Evolutionary conservation across 2,329 filamentous ascomycete genomes (phyloP).

Genomic region (Lasiodiplodia theobromae): DNA sequence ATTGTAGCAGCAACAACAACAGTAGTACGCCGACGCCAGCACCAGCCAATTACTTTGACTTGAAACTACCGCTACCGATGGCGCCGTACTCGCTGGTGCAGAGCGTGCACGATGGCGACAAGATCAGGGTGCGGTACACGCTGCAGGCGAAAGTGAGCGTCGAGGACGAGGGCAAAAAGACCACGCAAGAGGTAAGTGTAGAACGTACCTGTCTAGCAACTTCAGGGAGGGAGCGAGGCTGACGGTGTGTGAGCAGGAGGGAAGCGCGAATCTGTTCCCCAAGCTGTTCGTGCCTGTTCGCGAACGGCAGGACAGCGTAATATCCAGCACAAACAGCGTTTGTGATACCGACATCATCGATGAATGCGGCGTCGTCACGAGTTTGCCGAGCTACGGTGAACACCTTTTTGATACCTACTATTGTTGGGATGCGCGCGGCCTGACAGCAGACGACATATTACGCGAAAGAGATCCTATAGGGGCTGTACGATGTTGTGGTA

Average conservation of each 20-base stretch:
- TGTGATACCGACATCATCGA: background rate
- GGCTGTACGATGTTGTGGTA: background rate
- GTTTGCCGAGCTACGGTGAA: background rate
- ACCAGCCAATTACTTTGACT: background rate
- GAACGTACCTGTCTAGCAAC: no score
- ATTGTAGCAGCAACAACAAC: background rate
- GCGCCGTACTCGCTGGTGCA: background rate
- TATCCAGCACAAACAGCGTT: background rate
- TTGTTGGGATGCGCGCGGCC: background rate
- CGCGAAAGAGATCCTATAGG: background rate
- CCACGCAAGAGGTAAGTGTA: background rate
- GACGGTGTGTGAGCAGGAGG: background rate
- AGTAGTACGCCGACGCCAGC: background rate
- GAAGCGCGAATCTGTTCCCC: background rate
- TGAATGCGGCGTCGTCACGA: background rate
- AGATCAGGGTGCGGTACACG: constrained; percentile 1
- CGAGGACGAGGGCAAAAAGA: background rate
- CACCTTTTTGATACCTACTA: background rate
- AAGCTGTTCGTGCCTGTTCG: background rate
- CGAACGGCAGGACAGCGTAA: background rate
- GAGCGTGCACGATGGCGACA: background rate
- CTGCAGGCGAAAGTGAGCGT: background rate
- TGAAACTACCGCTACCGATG: background rate
- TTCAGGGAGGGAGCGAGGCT: background rate
- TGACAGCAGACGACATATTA: background rate